Percentiles rank a stretch among this genome's conserved stretches.
These are phyloP conservation scores for Chrysophaeum taylorii DNA, from an alignment of 352 stramenopile species.

Conservation along the genomic window DNA sequence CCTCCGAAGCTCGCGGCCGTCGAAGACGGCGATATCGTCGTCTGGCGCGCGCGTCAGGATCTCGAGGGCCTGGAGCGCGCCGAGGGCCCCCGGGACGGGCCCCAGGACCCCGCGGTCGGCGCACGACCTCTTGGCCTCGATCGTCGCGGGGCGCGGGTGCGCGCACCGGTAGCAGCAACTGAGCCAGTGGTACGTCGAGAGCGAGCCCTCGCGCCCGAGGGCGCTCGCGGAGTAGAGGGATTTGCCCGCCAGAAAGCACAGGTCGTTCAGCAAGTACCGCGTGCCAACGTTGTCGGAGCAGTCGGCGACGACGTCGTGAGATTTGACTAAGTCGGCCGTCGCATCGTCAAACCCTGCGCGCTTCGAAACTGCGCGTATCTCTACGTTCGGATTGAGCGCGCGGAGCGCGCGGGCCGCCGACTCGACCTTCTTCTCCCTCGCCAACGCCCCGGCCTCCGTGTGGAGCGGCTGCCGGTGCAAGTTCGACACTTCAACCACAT, in stretches of 20 bases:
- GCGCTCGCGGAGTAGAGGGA: slow-evolving; percentile 84
- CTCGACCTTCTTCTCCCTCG: slow-evolving; percentile 73
- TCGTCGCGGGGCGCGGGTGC: slow-evolving; percentile 47
- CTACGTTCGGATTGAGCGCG: slow-evolving; percentile 68
- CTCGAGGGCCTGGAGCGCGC: slow-evolving; percentile 1
- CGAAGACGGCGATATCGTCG: neutral
- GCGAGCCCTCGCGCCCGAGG: slow-evolving; percentile 85
- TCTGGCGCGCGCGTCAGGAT: neutral
- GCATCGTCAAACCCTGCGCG: slow-evolving; percentile 55
- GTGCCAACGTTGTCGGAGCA: slow-evolving; percentile 87
- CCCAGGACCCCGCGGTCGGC: slow-evolving; percentile 67
- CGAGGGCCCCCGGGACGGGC: slow-evolving; percentile 42
- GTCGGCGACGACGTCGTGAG: slow-evolving; percentile 83
- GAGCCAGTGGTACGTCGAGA: slow-evolving; percentile 76
- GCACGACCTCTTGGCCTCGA: slow-evolving; percentile 37
- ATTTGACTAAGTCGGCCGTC: slow-evolving; percentile 49
- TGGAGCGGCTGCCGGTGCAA: slow-evolving; percentile 92
- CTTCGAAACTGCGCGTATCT: slow-evolving; percentile 35
- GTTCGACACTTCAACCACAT: slow-evolving; percentile 87
- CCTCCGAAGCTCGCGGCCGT: neutral
- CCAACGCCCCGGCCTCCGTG: slow-evolving; percentile 57
- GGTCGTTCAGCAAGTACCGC: slow-evolving; percentile 89
- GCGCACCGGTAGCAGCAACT: slow-evolving; percentile 62
- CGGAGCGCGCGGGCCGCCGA: slow-evolving; percentile 55
- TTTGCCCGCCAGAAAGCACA: slow-evolving; percentile 64